Percentiles rank a stretch among this genome's conserved stretches.
These are phyloP conservation scores for Lipomyces sp. DNA, from an alignment of 805 yeast genomes.

Conservation along the genomic window DNA sequence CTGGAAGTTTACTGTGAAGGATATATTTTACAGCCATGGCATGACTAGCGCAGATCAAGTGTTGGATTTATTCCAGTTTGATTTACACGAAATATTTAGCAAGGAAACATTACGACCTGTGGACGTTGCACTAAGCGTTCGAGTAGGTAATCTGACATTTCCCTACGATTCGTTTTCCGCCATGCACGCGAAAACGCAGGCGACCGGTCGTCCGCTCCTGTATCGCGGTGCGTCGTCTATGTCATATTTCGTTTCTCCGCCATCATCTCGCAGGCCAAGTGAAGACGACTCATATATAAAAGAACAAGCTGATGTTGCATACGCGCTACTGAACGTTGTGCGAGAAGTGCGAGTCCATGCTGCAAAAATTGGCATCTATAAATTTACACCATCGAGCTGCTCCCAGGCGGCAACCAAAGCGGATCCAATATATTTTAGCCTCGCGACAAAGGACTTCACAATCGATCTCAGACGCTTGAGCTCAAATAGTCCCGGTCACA, in stretches of 20 bases:
- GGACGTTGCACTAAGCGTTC: slow-evolving; percentile 20
- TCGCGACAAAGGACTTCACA: slow-evolving; percentile 45
- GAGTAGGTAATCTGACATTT: slow-evolving; percentile 30
- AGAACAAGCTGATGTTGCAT: slow-evolving; percentile 41
- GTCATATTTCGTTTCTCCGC: neutral
- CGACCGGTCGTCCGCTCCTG: slow-evolving; percentile 1
- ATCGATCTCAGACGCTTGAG: slow-evolving; percentile 49
- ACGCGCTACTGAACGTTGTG: slow-evolving; percentile 44
- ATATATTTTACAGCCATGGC: slow-evolving; percentile 28
- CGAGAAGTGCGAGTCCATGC: slow-evolving; percentile 47
- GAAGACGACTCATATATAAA: slow-evolving; percentile 23
- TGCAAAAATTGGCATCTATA: slow-evolving; percentile 43
- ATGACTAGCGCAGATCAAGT: slow-evolving; percentile 19
- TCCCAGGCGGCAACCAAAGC: slow-evolving; percentile 3
- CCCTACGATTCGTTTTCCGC: slow-evolving; percentile 32
- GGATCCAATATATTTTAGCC: slow-evolving; percentile 19
- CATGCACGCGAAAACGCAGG: slow-evolving; percentile 16
- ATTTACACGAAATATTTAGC: slow-evolving; percentile 24
- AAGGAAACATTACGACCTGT: slow-evolving; percentile 4
- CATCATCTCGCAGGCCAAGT: neutral
- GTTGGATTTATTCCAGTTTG: slow-evolving; percentile 31
- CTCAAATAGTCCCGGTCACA: slow-evolving; percentile 49
- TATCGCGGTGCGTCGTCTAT: neutral
- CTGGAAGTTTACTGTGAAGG: slow-evolving; percentile 28
- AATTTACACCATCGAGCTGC: slow-evolving; percentile 38